Base-by-base conservation (phyloP, 768 basidiomycete genomes). In the Fomitopsis serialis region DNA sequence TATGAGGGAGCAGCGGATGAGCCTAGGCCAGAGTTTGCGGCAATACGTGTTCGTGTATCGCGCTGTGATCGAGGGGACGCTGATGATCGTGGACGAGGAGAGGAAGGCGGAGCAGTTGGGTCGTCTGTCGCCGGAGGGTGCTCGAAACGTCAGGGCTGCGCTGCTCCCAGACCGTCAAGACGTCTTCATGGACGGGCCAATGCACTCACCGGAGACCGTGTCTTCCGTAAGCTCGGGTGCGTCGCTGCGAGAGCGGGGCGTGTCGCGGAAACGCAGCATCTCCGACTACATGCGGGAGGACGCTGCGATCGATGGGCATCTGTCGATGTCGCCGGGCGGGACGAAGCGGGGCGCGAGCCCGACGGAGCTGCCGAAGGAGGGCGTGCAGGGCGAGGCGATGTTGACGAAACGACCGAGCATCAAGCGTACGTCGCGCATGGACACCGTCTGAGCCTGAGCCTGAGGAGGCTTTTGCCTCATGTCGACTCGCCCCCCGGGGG, bases 1-100 rank as follows among this genome's bases (percentile, higher is more conserved):
- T 65, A 92, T 98, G 86, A 79, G 96, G 43, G 86, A 95, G 68
- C 95, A 98, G 71, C 77, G 96, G 50, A 98, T 98, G 96, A 93
- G 91, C 63, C 70, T 97, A 56, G 96, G 95, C 65, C 95, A 96
- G 74, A 96, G 89, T 67, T 71, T 95, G 64, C 75, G 94, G 54
- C 96, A 98, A 71, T 98, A 95, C 63, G 87, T 95, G 19, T 98
- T 95, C 69, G 89, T 93, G 35, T 91, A 97, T 66, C 83, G 86
- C 27, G 92, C 85, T 17, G 75, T 94, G 53, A 79, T 93, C 53
- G 89, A 91, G 68, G 91, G 92, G 7, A 80, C 86, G 15, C 68
- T 93, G 70, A 76, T 80, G 77, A 73, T 92, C 17, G 76, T 87
- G 44, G 90, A 92, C 58, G 87, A 91, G 66, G 83, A 87, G 69